phyloP scores from a whole-genome alignment of 2,329 filamentous ascomycete genomes.

The Aspergillus novoparasiticus region DNA sequence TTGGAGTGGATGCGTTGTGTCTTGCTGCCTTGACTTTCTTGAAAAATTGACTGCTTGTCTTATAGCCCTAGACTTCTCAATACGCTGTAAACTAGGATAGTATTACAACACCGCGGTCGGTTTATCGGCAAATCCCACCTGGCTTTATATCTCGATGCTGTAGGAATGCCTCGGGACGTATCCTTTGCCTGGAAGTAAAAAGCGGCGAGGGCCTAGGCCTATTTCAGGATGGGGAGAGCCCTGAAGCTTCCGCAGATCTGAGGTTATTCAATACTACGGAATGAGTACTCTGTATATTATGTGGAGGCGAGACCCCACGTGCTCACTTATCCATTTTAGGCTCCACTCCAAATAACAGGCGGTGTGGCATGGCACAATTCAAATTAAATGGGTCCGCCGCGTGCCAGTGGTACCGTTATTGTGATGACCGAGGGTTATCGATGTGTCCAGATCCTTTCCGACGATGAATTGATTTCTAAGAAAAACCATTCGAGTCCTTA shows the following conservation, averaged over 20 bases:
- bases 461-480: slow-evolving; percentile 1
- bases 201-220: no score
- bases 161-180: no score
- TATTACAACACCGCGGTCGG: no score
- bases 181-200: no score
- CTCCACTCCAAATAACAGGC: slow-evolving; percentile 4
- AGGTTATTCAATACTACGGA: no score
- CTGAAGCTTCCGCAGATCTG: no score
- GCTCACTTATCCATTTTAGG: neutral
- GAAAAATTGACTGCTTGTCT: slow-evolving; percentile 8
- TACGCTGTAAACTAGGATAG: no score
- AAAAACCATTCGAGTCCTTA: neutral
- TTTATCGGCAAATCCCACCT: no score
- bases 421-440: slow-evolving; percentile 1
- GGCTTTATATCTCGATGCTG: no score
- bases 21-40: slow-evolving; percentile 53
- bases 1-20: slow-evolving; percentile 55
- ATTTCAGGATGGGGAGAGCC: no score
- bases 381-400: slow-evolving; percentile 1
- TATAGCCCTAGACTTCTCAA: no score
- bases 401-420: neutral
- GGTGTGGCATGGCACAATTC: slow-evolving; percentile 14
- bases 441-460: neutral
- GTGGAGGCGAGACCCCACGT: neutral
- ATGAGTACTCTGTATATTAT: neutral